Percentiles rank a stretch among this genome's conserved stretches.
phyloP scores from a whole-genome alignment of 2,329 filamentous ascomycete species.

The Fusarium sambucinum region DNA sequence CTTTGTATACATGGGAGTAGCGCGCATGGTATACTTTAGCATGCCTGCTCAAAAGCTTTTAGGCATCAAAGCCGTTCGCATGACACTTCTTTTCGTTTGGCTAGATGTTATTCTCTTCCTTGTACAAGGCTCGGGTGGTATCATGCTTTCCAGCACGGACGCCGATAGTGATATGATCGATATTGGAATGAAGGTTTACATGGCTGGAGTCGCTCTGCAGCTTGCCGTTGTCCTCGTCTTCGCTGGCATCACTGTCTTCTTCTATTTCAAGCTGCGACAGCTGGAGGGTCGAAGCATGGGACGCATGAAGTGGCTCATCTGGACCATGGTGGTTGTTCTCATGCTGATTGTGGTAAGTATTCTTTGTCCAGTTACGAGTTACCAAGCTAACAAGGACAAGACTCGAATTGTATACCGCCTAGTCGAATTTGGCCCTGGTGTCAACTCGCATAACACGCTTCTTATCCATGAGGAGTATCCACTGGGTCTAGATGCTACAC shows the following conservation, averaged over 20 bases:
- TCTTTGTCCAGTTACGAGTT: not conserved
- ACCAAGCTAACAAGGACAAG: conserved; percentile 46
- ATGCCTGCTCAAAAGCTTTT: conserved; percentile 55
- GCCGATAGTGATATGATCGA: conserved; percentile 44
- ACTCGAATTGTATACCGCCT: conserved; percentile 72
- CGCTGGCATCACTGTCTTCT: conserved; percentile 51
- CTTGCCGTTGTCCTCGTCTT: conserved; percentile 56
- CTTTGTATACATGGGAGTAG: conserved; percentile 60
- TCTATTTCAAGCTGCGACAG: conserved; percentile 50
- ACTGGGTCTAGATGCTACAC: conserved; percentile 64
- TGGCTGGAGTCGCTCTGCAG: conserved; percentile 55
- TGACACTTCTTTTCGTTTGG: conserved; percentile 62
- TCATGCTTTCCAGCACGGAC: conserved; percentile 50
- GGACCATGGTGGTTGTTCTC: conserved; percentile 52
- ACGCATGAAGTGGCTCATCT: conserved; percentile 52
- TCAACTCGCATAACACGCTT: conserved; percentile 58
- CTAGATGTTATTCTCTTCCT: conserved; percentile 62
- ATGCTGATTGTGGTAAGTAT: conserved; percentile 53
- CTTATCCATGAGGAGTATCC: conserved; percentile 65
- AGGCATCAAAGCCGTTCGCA: conserved; percentile 52
- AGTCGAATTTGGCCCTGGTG: conserved; percentile 64
- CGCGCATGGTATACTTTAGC: conserved; percentile 55
- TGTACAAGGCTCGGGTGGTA: conserved; percentile 57
- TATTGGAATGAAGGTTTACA: conserved; percentile 56
- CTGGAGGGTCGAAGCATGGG: conserved; percentile 44